These are phyloP conservation scores for Corchorus olitorius DNA, from an alignment of 345 rosid species.

Conservation along the genomic window DNA sequence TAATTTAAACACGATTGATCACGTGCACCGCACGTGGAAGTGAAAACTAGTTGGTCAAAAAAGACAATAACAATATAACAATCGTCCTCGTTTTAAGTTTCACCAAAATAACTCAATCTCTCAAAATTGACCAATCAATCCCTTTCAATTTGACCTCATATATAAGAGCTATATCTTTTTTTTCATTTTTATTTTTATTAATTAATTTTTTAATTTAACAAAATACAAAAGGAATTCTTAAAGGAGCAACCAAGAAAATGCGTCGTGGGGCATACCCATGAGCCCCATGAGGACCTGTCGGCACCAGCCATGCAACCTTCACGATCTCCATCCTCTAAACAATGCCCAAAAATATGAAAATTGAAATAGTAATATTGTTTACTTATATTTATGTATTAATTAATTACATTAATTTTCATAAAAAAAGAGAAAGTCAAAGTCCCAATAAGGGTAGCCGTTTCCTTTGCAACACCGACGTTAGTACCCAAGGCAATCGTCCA, in stretches of 20 bases:
- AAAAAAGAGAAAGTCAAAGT: constrained; percentile 20
- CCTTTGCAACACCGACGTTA: constrained; percentile 24
- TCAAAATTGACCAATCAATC: background rate
- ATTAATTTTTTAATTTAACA: too few relatives aligned
- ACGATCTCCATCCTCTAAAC: background rate
- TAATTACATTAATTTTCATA: too few relatives aligned
- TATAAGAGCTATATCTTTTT: too few relatives aligned
- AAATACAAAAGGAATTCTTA: background rate
- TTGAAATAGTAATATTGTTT: background rate
- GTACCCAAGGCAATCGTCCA: background rate
- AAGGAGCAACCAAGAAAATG: constrained; percentile 9
- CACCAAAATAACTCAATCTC: background rate
- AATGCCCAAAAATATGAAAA: background rate
- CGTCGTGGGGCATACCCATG: constrained; percentile 7
- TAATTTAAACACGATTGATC: too few relatives aligned
- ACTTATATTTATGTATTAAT: too few relatives aligned
- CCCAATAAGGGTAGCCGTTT: background rate
- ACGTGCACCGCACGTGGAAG: too few relatives aligned
- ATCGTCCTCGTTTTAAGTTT: background rate
- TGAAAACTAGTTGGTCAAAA: too few relatives aligned
- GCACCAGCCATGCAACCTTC: constrained; percentile 12
- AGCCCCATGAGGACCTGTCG: constrained; percentile 23
- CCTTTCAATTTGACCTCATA: constrained; percentile 12
- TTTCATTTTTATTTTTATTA: too few relatives aligned
- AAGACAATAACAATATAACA: background rate